These are phyloP conservation scores for Phanerochaete carnosa DNA, from an alignment of 768 basidiomycete genomes.

Conservation along the genomic window DNA sequence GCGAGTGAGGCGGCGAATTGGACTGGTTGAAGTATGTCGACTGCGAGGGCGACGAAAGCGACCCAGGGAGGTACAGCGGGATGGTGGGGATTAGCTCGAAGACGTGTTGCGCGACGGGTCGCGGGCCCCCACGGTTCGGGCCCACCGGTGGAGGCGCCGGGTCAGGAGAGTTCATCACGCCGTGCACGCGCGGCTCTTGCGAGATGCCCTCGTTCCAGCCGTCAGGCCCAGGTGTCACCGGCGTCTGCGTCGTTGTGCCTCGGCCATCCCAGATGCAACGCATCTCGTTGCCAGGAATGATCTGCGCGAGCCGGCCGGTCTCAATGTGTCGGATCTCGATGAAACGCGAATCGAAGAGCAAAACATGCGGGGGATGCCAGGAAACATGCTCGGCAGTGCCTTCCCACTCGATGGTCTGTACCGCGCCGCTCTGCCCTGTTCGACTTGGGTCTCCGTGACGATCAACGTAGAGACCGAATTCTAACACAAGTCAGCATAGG, in stretches of 20 bases:
- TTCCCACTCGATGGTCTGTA: conserved; percentile 89
- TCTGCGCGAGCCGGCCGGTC: conserved; percentile 54
- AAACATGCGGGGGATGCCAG: conserved; percentile 83
- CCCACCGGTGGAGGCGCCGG: conserved; percentile 28
- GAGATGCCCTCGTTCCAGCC: conserved; percentile 49
- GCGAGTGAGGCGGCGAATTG: conserved; percentile 36
- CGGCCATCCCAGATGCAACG: conserved; percentile 92
- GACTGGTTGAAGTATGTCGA: conserved; percentile 33
- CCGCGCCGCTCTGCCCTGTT: conserved; percentile 52
- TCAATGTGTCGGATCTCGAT: conserved; percentile 87
- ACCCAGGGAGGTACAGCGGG: conserved; percentile 59
- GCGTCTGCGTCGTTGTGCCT: conserved; percentile 29
- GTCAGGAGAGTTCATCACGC: conserved; percentile 68
- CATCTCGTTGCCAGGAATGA: conserved; percentile 77
- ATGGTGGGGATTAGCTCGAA: conserved; percentile 79
- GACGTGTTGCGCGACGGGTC: conserved; percentile 66
- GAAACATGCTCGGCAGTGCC: conserved; percentile 86
- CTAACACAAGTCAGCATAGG: conserved; percentile 34
- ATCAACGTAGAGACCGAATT: conserved; percentile 91
- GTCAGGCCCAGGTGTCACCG: conserved; percentile 38
- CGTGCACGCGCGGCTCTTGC: conserved; percentile 83
- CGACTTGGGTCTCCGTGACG: conserved; percentile 65
- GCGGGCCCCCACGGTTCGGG: conserved; percentile 25
- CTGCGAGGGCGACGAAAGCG: conserved; percentile 36
- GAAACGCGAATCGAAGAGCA: conserved; percentile 86